phyloP scores from a whole-genome alignment of 441 rosid genomes.

The Syzygium malaccense region DNA sequence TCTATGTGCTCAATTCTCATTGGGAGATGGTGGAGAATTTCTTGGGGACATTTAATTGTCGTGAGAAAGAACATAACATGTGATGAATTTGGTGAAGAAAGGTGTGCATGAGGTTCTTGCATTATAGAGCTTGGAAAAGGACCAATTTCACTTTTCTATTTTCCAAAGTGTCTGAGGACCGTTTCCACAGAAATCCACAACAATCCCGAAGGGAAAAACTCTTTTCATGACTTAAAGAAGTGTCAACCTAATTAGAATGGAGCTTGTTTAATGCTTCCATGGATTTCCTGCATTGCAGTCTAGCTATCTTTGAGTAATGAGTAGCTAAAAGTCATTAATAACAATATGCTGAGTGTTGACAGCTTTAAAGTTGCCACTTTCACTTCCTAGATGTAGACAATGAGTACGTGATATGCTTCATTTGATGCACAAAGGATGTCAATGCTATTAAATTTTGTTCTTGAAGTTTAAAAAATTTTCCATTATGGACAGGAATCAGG shows the following conservation, averaged over 20 bases:
- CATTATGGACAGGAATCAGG: neutral
- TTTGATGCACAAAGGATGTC: neutral
- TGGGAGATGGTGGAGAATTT: neutral
- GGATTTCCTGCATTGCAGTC: neutral
- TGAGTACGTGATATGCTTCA: neutral
- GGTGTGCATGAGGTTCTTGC: neutral
- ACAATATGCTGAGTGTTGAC: neutral
- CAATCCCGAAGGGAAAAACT: neutral
- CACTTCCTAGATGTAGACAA: neutral
- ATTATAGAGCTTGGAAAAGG: constrained; percentile 44
- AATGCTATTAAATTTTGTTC: neutral
- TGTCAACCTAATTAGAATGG: neutral
- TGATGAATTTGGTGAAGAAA: neutral
- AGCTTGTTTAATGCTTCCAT: neutral
- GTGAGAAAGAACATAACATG: neutral
- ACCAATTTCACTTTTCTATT: neutral
- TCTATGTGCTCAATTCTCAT: neutral
- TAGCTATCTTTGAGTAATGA: neutral
- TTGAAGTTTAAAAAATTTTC: neutral
- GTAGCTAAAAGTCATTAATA: neutral
- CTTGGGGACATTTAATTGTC: neutral
- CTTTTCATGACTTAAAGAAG: neutral
- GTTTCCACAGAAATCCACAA: neutral
- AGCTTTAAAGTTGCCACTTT: neutral
- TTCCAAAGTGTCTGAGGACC: neutral